phyloP scores from a whole-genome alignment of 805 yeast species.

The Sugiyamaella qingdaonensis region DNA sequence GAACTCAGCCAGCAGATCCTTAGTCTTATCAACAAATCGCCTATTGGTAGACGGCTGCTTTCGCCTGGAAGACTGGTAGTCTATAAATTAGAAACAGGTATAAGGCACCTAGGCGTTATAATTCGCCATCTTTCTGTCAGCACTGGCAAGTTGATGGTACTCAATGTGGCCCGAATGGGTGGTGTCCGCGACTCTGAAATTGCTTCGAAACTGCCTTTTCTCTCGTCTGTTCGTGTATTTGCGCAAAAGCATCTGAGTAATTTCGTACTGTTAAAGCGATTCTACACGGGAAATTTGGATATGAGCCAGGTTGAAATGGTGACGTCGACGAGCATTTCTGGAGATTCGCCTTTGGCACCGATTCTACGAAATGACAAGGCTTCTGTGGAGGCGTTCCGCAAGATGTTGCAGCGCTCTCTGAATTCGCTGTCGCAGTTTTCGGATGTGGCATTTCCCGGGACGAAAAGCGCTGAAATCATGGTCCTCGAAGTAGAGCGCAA shows the following conservation, averaged over 20 bases:
- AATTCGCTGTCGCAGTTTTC: constrained; percentile 31
- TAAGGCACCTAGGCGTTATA: not conserved
- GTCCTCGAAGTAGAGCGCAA: constrained; percentile 40
- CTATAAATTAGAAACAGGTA: constrained; percentile 28
- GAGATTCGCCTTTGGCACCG: not conserved
- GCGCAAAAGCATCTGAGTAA: not conserved
- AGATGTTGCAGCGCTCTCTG: constrained; percentile 3
- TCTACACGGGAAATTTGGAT: not conserved
- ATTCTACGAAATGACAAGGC: not conserved
- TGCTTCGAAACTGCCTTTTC: not conserved
- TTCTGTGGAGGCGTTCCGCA: not conserved
- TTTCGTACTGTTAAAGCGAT: not conserved
- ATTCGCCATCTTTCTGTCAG: not conserved
- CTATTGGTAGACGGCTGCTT: constrained; percentile 46
- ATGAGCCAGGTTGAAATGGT: not conserved
- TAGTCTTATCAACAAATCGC: constrained; percentile 43
- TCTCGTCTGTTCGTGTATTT: not conserved
- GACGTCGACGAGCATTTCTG: not conserved
- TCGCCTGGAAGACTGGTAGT: constrained; percentile 55
- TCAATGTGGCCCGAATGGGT: not conserved
- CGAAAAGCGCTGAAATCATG: constrained; percentile 35
- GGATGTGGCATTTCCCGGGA: constrained; percentile 41
- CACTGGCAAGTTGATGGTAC: not conserved
- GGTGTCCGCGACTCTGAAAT: not conserved
- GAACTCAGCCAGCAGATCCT: constrained; percentile 44